Base-by-base conservation (phyloP, 495 filamentous ascomycete genomes). In the Apodospora peruviana region DNA sequence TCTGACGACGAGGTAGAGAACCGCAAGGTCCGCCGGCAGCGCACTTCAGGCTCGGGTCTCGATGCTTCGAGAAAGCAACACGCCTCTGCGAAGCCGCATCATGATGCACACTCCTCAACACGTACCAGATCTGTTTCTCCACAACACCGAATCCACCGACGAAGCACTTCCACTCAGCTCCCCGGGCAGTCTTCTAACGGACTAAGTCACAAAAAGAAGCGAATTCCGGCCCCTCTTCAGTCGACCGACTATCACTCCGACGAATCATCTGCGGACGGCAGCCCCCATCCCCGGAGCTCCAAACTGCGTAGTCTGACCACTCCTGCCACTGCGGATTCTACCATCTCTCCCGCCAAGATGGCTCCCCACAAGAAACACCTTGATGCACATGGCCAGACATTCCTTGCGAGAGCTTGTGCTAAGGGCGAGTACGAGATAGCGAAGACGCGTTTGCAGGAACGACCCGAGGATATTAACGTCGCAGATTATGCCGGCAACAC, bases 401-500 rank as follows among this genome's bases (percentile, higher is more conserved):
- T 83, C 20, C 76, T 96, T 23, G 89, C 88, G n/a, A 78, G 87
- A 52, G 90, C 88, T 21, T 90, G 87, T 59, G 86, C 88, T 3
- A 79, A 82, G 48, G 84, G 86, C 43, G 85, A 90, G 57, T 72
- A 85, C 44, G 86, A 91, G 12, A 68, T 67, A 10, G 86, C 85
- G 10, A 85, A 84, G 57, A 70, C 75, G 40, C 74, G 85, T 47
- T 72, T 88, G 25, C 73, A 81, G 4, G 86, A 91, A 57, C 82
- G 87, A 19, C 89, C 87, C 2, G 84, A 91, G 43, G 88, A 96
- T 67, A 69, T 97, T 43, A 87, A 97, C 63, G 77, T 90, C 42
- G 81, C 87, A 36, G 94, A 98, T 59, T 89, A 95, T 66, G 94
- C 91, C 11, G 88, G 87, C 19, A 96, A 97, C 61, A 90, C 90